Conservation (phyloP, 352 stramenopile genomes). For the Aphanomyces euteiches region DNA sequence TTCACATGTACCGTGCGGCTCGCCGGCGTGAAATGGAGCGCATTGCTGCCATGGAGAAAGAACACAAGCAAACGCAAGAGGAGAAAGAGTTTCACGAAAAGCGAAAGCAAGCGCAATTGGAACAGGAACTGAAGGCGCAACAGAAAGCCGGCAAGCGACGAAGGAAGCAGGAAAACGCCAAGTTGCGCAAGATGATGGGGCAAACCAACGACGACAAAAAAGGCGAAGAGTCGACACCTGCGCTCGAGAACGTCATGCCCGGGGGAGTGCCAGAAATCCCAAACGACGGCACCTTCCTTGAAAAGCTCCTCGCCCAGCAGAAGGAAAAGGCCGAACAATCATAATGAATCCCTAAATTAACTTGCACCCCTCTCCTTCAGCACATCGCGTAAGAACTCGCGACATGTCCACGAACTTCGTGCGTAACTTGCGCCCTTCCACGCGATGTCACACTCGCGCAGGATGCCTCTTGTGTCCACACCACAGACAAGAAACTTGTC, state of each 20-base stretch:
- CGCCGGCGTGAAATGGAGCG: slow-evolving; percentile 89
- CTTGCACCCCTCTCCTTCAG: no score
- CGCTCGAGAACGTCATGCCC: slow-evolving; percentile 43
- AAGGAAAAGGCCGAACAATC: slow-evolving; percentile 33
- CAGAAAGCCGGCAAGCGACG: slow-evolving; percentile 78
- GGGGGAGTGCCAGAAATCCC: slow-evolving; percentile 69
- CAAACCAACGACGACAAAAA: slow-evolving; percentile 25
- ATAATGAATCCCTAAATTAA: background rate
- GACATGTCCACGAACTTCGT: no score
- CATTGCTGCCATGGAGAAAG: slow-evolving; percentile 84
- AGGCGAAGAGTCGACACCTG: slow-evolving; percentile 33
- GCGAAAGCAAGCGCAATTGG: slow-evolving; percentile 58
- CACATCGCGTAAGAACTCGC: no score
- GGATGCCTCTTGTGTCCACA: no score
- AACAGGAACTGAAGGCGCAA: slow-evolving; percentile 60
- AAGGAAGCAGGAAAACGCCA: slow-evolving; percentile 66
- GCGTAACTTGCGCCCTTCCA: no score
- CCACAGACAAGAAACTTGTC: no score
- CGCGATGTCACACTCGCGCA: no score
- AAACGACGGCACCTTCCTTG: slow-evolving; percentile 78
- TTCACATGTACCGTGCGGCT: slow-evolving; percentile 95
- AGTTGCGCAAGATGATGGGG: slow-evolving; percentile 35
- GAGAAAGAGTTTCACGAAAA: slow-evolving; percentile 64
- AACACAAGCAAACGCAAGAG: slow-evolving; percentile 59
- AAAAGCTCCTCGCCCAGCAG: slow-evolving; percentile 63